Conservation (phyloP, 1,284 basidiomycete genomes). For the Ustilago curta region DNA sequence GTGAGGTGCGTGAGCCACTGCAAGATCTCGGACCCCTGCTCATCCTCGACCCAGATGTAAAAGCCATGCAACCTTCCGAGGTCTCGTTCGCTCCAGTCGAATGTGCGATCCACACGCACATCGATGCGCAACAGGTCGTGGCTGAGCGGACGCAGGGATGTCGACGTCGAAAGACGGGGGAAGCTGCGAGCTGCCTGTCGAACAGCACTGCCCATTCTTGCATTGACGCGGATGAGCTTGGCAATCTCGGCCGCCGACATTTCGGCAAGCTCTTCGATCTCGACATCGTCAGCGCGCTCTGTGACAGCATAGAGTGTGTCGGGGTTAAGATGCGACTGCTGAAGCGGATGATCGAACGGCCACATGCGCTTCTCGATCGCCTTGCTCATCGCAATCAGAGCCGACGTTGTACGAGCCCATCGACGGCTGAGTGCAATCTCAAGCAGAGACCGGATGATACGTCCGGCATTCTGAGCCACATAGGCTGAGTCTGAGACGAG, state of each 20-base stretch:
- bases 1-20: slow-evolving; percentile 74
- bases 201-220: slow-evolving; percentile 83
- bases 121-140: slow-evolving; percentile 84
- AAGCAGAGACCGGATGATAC: slow-evolving; percentile 90
- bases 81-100: slow-evolving; percentile 84
- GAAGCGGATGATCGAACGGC: slow-evolving; percentile 93
- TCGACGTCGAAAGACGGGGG: slow-evolving; percentile 79
- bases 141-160: slow-evolving; percentile 79
- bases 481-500: slow-evolving; percentile 95
- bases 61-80: slow-evolving; percentile 88
- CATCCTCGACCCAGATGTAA: slow-evolving; percentile 95
- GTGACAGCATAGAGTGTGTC: slow-evolving; percentile 81
- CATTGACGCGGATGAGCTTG: slow-evolving; percentile 86
- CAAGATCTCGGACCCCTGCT: slow-evolving; percentile 82
- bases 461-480: slow-evolving; percentile 82
- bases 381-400: slow-evolving; percentile 92
- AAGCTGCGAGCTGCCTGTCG: slow-evolving; percentile 86
- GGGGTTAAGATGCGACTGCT: slow-evolving; percentile 75
- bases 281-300: slow-evolving; percentile 85
- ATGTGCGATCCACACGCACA: slow-evolving; percentile 77
- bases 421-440: slow-evolving; percentile 93
- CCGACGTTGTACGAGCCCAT: slow-evolving; percentile 84
- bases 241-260: slow-evolving; percentile 83
- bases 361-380: slow-evolving; percentile 79
- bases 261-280: slow-evolving; percentile 81